Evolutionary conservation across 306 rosid genomes (phyloP).

Genomic region (Castanea crenata): DNA sequence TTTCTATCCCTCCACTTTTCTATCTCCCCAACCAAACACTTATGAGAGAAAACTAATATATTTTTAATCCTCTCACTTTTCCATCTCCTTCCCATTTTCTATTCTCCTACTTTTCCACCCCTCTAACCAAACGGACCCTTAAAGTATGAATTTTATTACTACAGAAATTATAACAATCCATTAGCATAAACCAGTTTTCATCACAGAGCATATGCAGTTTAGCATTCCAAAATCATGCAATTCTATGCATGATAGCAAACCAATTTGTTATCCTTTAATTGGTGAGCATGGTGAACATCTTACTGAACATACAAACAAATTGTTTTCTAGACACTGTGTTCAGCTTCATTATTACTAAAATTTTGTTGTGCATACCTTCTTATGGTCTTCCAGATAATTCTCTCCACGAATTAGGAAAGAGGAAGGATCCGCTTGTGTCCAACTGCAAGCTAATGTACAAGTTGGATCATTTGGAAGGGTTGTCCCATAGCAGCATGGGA

Average conservation of each 20-base stretch:
- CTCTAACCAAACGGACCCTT: too few species aligned
- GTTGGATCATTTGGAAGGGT: constrained; percentile 69
- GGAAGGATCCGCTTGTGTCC: constrained; percentile 78
- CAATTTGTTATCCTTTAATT: not conserved
- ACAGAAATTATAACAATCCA: not conserved
- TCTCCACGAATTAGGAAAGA: constrained; percentile 72
- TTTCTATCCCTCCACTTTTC: too few species aligned
- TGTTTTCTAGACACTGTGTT: not conserved
- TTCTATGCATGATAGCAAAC: not conserved
- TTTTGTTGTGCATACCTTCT: constrained; percentile 45
- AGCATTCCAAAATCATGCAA: not conserved
- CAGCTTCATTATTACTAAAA: not conserved
- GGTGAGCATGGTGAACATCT: not conserved
- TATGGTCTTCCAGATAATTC: constrained; percentile 56
- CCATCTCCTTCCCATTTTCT: too few species aligned
- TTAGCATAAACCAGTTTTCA: not conserved
- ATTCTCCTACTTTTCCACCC: too few species aligned
- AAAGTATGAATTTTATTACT: too few species aligned
- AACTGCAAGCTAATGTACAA: constrained; percentile 56
- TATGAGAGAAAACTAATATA: too few species aligned
- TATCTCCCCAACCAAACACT: too few species aligned
- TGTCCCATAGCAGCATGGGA: constrained; percentile 46
- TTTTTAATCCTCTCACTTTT: too few species aligned
- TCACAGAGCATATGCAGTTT: not conserved
- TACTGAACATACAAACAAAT: not conserved